Evolutionary conservation across 2,329 filamentous ascomycete genomes (phyloP).

Genomic region (Calonectria pseudoturangicola): DNA sequence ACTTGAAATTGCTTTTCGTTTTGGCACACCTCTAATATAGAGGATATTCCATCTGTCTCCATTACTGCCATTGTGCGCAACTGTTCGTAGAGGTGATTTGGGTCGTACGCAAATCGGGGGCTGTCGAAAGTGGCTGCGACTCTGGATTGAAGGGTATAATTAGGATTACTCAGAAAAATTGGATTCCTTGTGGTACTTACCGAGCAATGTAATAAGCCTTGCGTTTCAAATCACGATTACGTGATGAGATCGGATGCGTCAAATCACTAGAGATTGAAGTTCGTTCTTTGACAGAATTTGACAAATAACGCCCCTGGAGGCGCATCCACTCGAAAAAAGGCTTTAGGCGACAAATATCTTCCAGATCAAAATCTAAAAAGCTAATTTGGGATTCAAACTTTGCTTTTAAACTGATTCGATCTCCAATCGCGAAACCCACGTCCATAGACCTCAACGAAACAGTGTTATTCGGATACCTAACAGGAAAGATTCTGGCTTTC

Average conservation of each 20-base stretch:
- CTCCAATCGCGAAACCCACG: conserved; percentile 44
- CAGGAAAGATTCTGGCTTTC: conserved; percentile 41
- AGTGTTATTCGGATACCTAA: conserved; percentile 31
- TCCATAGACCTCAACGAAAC: conserved; percentile 18
- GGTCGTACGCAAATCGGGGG: conserved; percentile 25
- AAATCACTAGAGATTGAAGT: conserved; percentile 8
- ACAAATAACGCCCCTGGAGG: conserved; percentile 38
- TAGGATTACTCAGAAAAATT: conserved; percentile 3
- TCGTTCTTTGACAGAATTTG: conserved; percentile 34
- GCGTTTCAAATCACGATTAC: conserved; percentile 28
- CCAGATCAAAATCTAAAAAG: conserved; percentile 45
- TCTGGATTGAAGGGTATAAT: conserved; percentile 17
- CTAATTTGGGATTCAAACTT: conserved; percentile 32
- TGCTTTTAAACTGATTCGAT: conserved; percentile 33
- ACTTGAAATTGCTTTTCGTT: neutral
- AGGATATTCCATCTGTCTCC: conserved; percentile 41
- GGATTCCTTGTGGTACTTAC: conserved; percentile 25
- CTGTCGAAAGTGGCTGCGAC: conserved; percentile 46
- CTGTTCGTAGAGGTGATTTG: neutral
- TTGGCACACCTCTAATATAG: conserved; percentile 33
- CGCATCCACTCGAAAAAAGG: conserved; percentile 40
- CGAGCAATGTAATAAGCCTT: conserved; percentile 45
- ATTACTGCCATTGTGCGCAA: conserved; percentile 39
- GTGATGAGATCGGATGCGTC: conserved; percentile 12
- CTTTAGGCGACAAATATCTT: conserved; percentile 34